A percentile compares a stretch with the other conserved stretches of the same genome.
Conservation (phyloP, 345 rosid genomes). For the Murraya paniculata region DNA sequence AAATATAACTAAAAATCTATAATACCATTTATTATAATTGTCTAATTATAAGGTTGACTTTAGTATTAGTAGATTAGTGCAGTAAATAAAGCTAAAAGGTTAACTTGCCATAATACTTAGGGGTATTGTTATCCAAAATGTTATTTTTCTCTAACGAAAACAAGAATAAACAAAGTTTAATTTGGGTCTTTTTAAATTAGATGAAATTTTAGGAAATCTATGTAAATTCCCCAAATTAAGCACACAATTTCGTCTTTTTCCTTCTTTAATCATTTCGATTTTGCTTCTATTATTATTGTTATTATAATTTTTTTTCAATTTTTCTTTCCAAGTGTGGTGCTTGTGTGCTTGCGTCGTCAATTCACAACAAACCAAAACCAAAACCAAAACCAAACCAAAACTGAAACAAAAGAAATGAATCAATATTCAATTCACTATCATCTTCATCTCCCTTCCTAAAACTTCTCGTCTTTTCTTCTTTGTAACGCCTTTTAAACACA, state of each 20-base stretch:
- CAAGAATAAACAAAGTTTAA: too few relatives aligned
- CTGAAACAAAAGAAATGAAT: constrained; percentile 13
- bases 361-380: constrained; percentile 7
- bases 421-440: constrained; percentile 1
- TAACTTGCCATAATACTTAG: too few relatives aligned
- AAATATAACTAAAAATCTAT: too few relatives aligned
- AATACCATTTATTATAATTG: too few relatives aligned
- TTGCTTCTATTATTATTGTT: not conserved
- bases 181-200: too few relatives aligned
- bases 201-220: too few relatives aligned
- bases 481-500: not conserved
- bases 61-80: too few relatives aligned
- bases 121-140: too few relatives aligned
- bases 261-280: not conserved
- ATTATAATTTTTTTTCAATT: not conserved
- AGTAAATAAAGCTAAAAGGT: too few relatives aligned
- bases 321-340: not conserved
- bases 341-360: constrained; percentile 1
- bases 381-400: constrained; percentile 3
- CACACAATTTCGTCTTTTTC: not conserved
- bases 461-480: not conserved
- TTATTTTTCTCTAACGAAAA: too few relatives aligned
- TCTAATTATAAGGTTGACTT: too few relatives aligned
- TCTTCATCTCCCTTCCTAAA: not conserved
- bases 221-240: not conserved